phyloP scores from a whole-genome alignment of 495 filamentous ascomycete species.

The Ramalina intermedia region DNA sequence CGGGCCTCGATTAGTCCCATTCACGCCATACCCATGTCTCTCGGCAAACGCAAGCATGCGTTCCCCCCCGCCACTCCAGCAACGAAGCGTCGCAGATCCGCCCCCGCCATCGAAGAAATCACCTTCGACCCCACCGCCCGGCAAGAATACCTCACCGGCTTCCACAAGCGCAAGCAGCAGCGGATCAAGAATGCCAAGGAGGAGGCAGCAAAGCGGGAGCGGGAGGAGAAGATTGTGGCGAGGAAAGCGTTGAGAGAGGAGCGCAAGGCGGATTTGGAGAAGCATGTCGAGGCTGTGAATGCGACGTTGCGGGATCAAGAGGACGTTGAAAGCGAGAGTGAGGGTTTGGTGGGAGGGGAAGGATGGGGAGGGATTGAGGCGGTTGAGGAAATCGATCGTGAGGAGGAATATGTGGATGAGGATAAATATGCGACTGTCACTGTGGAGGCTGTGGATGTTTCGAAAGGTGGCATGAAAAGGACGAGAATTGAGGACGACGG shows the following conservation, averaged over 20 bases:
- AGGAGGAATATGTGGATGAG: conserved; percentile 94
- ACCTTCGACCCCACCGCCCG: conserved; percentile 61
- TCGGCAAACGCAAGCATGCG: too few relatives aligned
- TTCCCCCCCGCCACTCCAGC: conserved; percentile 21
- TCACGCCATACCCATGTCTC: too few relatives aligned
- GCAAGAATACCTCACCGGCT: conserved; percentile 80
- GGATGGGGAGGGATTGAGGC: conserved; percentile 52
- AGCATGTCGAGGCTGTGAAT: conserved; percentile 61
- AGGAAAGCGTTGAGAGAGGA: conserved; percentile 72
- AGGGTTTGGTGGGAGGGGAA: conserved; percentile 25
- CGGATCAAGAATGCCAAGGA: conserved; percentile 73
- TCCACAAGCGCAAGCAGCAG: conserved; percentile 85
- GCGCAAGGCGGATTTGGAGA: conserved; percentile 61
- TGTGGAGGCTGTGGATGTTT: conserved; percentile 75
- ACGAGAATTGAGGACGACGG: conserved; percentile 28
- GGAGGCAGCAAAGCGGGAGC: conserved; percentile 52
- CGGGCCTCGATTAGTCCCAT: too few relatives aligned
- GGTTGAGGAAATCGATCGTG: conserved; percentile 49
- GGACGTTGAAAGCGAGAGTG: conserved; percentile 6
- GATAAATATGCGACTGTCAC: conserved; percentile 90
- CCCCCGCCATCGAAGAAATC: conserved; percentile 55
- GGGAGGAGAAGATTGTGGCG: conserved; percentile 54
- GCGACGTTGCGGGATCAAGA: conserved; percentile 29
- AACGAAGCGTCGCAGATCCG: conserved; percentile 49
- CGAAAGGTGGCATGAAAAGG: conserved; percentile 52